These are phyloP conservation scores for Carallia pectinifolia DNA, from an alignment of 345 rosid species.

Conservation along the genomic window DNA sequence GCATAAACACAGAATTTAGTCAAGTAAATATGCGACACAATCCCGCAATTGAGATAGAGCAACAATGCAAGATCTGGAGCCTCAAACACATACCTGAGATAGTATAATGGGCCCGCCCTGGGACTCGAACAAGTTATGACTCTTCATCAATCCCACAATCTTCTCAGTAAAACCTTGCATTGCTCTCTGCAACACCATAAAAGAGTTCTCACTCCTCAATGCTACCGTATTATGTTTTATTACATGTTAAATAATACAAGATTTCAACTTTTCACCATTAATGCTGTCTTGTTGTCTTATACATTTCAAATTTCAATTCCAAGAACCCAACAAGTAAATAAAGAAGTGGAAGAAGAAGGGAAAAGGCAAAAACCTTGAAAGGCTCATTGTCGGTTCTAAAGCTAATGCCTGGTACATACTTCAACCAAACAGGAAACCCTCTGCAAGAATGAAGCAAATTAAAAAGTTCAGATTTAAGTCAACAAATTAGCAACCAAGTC, in stretches of 20 bases:
- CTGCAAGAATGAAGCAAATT: conserved; percentile 41
- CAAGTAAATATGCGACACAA: not conserved
- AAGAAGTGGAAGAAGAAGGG: not conserved
- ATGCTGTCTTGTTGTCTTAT: conserved; percentile 5
- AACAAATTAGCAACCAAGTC: not conserved
- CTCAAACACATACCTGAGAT: conserved; percentile 62
- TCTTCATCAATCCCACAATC: conserved; percentile 93
- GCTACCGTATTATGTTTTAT: not conserved
- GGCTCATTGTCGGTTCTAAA: conserved; percentile 99
- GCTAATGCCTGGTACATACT: conserved; percentile 98
- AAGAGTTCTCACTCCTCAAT: conserved; percentile 1
- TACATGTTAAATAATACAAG: conserved; percentile 1
- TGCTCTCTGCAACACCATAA: conserved; percentile 60
- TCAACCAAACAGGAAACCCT: conserved; percentile 98
- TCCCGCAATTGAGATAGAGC: not conserved
- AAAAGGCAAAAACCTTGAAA: conserved; percentile 64
- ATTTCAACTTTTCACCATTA: conserved; percentile 5
- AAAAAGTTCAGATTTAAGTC: not conserved
- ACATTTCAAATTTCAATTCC: conserved; percentile 3
- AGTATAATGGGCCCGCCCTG: conserved; percentile 99
- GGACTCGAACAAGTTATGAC: conserved; percentile 85
- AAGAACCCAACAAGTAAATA: not conserved
- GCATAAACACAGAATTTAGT: not conserved
- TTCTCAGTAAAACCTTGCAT: conserved; percentile 95
- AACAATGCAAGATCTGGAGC: not conserved